Base-by-base conservation (phyloP, 768 basidiomycete genomes). In the Rubroboletus pulcherrimus region DNA sequence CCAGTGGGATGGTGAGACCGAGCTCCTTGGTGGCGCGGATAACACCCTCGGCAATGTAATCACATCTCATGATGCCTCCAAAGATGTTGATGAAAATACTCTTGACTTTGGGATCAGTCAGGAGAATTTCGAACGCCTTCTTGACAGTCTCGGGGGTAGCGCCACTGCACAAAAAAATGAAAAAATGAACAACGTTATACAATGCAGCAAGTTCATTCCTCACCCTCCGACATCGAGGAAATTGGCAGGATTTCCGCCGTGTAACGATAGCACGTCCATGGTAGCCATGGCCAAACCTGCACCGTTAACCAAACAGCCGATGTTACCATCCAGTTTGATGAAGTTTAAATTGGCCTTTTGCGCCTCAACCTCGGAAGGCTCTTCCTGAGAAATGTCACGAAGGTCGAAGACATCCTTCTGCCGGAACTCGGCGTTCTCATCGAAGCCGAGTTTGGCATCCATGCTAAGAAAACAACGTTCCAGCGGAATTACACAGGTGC, bases 361-460 rank as follows among this genome's bases (percentile, higher is more conserved):
- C 21, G 97, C 97, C 72, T 97, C 93, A 33, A 99, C 96, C 73
- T 99, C 97, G 30, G 93, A 95, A 19, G 94, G 84, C 67, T 98
- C 94, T 73, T 99, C 97, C 73, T 99, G 97, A 1, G 92, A 84
- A 54, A 89, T 81, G 69, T 99, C 97, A 51, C 97, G 86, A 52
- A 99, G 81, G 52, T 75, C 79, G 69, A 96, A 97, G 58, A 98
- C 71, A 63, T 96, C 93, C 66, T 85, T 74, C 69, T 99, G 97
- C 58, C 97, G 89, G 84, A 99, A 99, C 68, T 94, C 93, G 37
- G 97, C 97, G 68, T 99, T 98, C 71, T 99, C 97, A 66, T 99
- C 97, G 66, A 99, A 99, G n/a, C 94, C 93, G 58, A 98, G 93
- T 74, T 99, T 99, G 71, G 97, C 97, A 73, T 99, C 97, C 97